phyloP scores from a whole-genome alignment of 768 basidiomycete species.

The Antrodiella citrinella region DNA sequence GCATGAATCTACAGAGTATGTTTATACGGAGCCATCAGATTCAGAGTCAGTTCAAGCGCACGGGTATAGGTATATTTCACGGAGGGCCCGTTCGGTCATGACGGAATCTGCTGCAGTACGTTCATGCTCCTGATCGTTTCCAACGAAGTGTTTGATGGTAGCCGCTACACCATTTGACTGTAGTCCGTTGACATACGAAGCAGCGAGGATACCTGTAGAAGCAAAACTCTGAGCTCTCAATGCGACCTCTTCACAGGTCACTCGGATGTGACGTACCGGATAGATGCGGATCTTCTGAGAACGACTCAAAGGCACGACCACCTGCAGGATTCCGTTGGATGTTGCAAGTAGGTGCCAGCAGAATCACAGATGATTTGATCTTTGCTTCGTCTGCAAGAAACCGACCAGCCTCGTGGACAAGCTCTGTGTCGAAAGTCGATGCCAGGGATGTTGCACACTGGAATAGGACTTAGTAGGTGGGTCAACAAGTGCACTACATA shows the following conservation, averaged over 20 bases:
- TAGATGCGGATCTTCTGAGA: constrained; percentile 63
- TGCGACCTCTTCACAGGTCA: not conserved
- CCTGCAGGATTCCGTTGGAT: constrained; percentile 60
- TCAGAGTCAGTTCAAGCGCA: constrained; percentile 26
- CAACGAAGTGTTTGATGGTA: constrained; percentile 69
- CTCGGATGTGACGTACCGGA: constrained; percentile 33
- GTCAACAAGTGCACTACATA: too few species aligned
- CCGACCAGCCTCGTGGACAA: constrained; percentile 44
- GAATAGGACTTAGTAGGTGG: too few species aligned
- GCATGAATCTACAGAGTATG: constrained; percentile 43
- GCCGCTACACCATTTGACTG: constrained; percentile 61
- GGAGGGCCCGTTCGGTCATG: constrained; percentile 55
- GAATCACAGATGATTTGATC: constrained; percentile 50
- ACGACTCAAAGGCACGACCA: constrained; percentile 61
- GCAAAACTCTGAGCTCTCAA: too few species aligned
- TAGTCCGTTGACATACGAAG: constrained; percentile 62
- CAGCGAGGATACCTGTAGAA: constrained; percentile 44
- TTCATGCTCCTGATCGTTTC: constrained; percentile 70
- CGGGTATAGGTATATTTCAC: constrained; percentile 70
- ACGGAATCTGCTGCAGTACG: constrained; percentile 56
- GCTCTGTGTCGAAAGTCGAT: constrained; percentile 58
- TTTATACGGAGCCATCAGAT: too few species aligned
- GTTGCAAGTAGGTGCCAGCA: constrained; percentile 71
- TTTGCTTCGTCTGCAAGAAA: constrained; percentile 63
- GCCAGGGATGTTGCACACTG: constrained; percentile 66